These are phyloP conservation scores for Oryza glaberrima DNA, from an alignment of 176 grass and related monocot species.

Conservation along the genomic window DNA sequence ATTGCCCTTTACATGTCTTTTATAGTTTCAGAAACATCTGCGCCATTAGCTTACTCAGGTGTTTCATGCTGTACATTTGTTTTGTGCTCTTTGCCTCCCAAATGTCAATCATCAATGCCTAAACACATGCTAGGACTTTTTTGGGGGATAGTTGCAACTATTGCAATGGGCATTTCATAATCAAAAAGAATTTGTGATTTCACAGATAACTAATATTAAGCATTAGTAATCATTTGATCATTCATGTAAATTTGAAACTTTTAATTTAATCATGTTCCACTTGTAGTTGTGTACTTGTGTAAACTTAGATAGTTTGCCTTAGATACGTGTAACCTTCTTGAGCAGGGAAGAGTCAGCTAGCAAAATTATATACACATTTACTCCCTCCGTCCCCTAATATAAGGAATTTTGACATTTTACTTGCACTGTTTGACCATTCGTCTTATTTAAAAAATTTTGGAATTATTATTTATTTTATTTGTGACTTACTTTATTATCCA, in stretches of 20 bases:
- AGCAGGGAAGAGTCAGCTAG: background rate
- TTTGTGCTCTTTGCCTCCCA: constrained; percentile 1
- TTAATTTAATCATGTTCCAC: background rate
- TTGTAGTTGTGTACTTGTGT: background rate
- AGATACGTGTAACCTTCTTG: background rate
- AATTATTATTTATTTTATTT: too few species aligned
- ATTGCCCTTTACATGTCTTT: background rate
- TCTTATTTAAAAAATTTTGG: too few species aligned
- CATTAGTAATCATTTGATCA: background rate
- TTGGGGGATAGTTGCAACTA: background rate
- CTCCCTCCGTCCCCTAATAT: too few species aligned
- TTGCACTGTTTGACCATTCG: too few species aligned
- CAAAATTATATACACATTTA: too few species aligned
- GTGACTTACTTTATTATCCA: too few species aligned
- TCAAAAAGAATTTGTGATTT: background rate
- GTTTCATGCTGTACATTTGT: background rate
- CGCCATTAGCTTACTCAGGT: background rate
- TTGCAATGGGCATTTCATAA: background rate
- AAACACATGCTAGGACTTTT: background rate
- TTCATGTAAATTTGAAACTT: background rate
- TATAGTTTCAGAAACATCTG: background rate
- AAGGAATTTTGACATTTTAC: too few species aligned
- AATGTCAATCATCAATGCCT: background rate
- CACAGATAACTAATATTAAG: background rate
- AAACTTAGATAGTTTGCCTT: constrained; percentile 4